phyloP scores from a whole-genome alignment of 768 basidiomycete genomes.

The Lentinus brumalis region DNA sequence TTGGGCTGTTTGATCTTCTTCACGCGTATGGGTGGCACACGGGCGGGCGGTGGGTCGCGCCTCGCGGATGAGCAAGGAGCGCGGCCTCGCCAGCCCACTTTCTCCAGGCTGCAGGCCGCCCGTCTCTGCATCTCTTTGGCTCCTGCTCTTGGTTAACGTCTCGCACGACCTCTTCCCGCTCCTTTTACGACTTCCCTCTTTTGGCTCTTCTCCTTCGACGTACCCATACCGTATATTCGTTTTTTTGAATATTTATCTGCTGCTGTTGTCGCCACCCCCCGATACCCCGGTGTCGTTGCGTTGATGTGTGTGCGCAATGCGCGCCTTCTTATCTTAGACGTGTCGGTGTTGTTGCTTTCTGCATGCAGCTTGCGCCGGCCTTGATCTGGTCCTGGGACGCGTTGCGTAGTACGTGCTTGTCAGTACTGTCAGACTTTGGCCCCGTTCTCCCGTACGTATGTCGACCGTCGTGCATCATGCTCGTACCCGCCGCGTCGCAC shows the following conservation, averaged over 20 bases:
- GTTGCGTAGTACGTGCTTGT: background rate
- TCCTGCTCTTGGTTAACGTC: constrained; percentile 4
- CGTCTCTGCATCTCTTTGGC: background rate
- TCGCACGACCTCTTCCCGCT: constrained; percentile 10
- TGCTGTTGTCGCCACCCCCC: constrained; percentile 6
- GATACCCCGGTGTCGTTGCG: constrained; percentile 5
- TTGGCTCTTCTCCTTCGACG: background rate
- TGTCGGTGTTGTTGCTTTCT: background rate
- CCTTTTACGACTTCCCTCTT: constrained; percentile 1
- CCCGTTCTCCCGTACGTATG: background rate
- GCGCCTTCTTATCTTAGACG: background rate
- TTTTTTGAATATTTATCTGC: constrained; percentile 2
- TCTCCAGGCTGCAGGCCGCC: background rate
- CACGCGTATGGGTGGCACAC: background rate
- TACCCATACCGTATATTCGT: background rate
- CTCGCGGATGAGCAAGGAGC: background rate
- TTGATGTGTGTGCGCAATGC: constrained; percentile 11
- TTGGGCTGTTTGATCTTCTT: background rate
- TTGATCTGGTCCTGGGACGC: background rate
- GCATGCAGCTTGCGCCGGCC: background rate
- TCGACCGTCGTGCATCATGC: background rate
- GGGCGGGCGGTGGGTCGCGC: background rate
- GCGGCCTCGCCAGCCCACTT: background rate
- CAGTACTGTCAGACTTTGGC: background rate
- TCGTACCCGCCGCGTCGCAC: constrained; percentile 1